Evolutionary conservation across 495 filamentous ascomycete species (phyloP).

Genomic region (Penicillium silybi): DNA sequence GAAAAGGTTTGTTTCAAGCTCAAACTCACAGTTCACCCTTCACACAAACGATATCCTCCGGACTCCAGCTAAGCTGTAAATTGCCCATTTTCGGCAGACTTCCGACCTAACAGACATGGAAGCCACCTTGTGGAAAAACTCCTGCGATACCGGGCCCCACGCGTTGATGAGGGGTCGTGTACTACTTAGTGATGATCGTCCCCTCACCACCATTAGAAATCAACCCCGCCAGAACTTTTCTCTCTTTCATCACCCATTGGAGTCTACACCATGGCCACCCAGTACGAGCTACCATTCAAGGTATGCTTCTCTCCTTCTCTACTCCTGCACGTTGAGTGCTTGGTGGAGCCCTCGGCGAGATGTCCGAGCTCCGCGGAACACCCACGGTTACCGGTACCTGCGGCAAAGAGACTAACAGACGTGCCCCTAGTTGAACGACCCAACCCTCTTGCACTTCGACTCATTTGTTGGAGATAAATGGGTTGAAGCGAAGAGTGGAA

Average conservation of each 20-base stretch:
- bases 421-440: conserved; percentile 49
- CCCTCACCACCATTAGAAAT: not conserved
- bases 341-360: conserved; percentile 1
- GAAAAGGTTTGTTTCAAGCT: no score
- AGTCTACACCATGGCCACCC: conserved; percentile 24
- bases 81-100: not conserved
- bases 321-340: not conserved
- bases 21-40: no score
- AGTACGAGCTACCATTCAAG: conserved; percentile 40
- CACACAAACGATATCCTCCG: no score
- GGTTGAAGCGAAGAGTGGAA: conserved; percentile 57
- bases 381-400: not conserved
- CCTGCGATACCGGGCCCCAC: not conserved
- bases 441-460: conserved; percentile 54
- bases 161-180: not conserved
- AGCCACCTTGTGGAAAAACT: not conserved
- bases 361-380: not conserved
- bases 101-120: not conserved
- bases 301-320: conserved; percentile 13
- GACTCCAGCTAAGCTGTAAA: no score
- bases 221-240: not conserved
- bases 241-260: not conserved
- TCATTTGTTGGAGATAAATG: conserved; percentile 60
- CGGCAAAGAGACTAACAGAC: not conserved
- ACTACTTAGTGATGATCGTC: conserved; percentile 2